Evolutionary conservation across 2,329 filamentous ascomycete species (phyloP), one percentile per base, ranked within the genome.

Genomic region (Trichoderma breve): DNA sequence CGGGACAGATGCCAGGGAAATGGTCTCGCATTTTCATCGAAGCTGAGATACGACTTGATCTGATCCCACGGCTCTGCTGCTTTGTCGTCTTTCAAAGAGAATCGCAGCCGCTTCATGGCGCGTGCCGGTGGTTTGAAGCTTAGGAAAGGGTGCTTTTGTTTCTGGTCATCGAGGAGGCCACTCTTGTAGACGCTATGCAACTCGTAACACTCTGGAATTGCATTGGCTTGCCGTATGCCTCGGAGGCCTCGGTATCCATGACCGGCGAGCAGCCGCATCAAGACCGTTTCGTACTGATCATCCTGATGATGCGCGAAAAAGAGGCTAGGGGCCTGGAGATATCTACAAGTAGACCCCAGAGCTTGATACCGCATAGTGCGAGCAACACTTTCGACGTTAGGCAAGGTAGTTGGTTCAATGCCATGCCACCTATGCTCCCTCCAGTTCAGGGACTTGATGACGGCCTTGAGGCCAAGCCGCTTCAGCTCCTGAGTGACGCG

Each of bases 281-380:
- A 82, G 4, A 97, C 86, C 0, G 95, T 98, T 82, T 99, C 96
- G 71, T 94, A 92, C 78, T 96, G 93, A 77, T 99, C 96, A 77
- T 98, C 95, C 73, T 88, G 85, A 79, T 99, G 96, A 79, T 99
- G 96, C 4, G 91, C 96, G 32, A 97, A 83, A 51, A 98, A 86
- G 2, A 98, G 80, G 24, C 88, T 88, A 5, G 81, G 82, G 4
- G 92, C 87, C 0, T 82, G 79, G 6, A 83, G 75, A 1, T 82
- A 79, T 18, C 81, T 80, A 78, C 92, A 94, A 8, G 86, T 85
- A 15, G 76, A 78, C 1, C 92, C 95, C 1, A 98, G 81, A 0
- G 85, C 83, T 73, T 89, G 91, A 80, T 95, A 98, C 15, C 96
- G 90, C 39, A 91, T 84, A 26, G 82, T 87, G 28, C 96, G 90